A percentile compares a stretch with the other conserved stretches of the same genome.
Evolutionary conservation across 2,329 filamentous ascomycete species (phyloP).

Genomic region (Ceratocystiopsis minuta): DNA sequence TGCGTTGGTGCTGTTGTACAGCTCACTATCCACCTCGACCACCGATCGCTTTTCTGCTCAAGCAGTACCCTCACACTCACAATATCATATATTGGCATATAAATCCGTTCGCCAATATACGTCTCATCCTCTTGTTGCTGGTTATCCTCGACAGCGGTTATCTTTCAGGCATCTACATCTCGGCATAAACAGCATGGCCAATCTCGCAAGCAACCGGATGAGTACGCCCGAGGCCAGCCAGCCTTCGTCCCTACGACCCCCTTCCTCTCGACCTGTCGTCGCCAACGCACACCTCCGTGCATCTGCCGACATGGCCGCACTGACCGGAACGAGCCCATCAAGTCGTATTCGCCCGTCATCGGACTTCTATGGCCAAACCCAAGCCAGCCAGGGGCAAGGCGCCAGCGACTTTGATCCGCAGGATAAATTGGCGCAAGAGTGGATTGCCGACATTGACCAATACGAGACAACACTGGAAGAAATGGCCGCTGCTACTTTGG

Average conservation of each 20-base stretch:
- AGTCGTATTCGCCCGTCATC: slow-evolving; percentile 84
- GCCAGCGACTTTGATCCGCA: slow-evolving; percentile 61
- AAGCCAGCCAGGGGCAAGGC: slow-evolving; percentile 48
- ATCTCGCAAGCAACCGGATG: slow-evolving; percentile 70
- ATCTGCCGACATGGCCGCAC: slow-evolving; percentile 87
- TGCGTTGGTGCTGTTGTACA: too few species aligned
- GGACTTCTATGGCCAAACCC: slow-evolving; percentile 73
- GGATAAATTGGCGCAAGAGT: slow-evolving; percentile 91
- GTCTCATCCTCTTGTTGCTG: too few species aligned
- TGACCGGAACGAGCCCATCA: slow-evolving; percentile 44
- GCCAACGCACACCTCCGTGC: slow-evolving; percentile 70
- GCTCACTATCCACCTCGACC: too few species aligned
- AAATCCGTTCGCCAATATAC: too few species aligned
- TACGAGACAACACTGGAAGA: slow-evolving; percentile 98
- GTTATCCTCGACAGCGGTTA: too few species aligned
- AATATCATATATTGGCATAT: too few species aligned
- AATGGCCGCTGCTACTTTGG: slow-evolving; percentile 95
- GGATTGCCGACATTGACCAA: slow-evolving; percentile 97
- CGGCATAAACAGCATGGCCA: slow-evolving; percentile 43
- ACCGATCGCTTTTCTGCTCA: too few species aligned
- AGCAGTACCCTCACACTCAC: too few species aligned
- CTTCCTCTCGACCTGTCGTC: slow-evolving; percentile 58
- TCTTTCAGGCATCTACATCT: too few species aligned
- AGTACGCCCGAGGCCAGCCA: slow-evolving; percentile 87
- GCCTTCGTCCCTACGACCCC: slow-evolving; percentile 65